These are phyloP conservation scores for Psilocybe mexicana DNA, from an alignment of 1,284 basidiomycete species.

Conservation along the genomic window DNA sequence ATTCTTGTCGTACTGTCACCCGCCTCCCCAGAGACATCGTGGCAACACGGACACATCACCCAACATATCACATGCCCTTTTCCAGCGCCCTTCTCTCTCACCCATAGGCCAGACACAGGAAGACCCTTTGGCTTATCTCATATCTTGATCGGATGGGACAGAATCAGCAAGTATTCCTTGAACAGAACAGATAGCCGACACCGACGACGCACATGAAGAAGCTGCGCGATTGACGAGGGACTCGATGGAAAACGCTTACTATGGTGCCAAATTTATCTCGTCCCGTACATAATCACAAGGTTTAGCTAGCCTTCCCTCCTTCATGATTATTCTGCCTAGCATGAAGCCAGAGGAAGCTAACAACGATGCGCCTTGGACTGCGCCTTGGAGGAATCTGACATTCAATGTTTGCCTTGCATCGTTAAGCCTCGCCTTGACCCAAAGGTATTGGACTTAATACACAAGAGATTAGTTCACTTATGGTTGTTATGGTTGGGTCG, in stretches of 20 bases:
- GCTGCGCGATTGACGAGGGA: neutral
- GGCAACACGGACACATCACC: slow-evolving; percentile 10
- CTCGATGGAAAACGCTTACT: neutral
- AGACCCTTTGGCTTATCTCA: neutral
- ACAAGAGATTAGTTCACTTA: too few species aligned
- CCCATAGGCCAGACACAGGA: neutral
- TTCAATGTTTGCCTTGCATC: too few species aligned
- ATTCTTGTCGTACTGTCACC: slow-evolving; percentile 11
- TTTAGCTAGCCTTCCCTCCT: too few species aligned
- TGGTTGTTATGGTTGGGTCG: too few species aligned
- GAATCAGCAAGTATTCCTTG: neutral
- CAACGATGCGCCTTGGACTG: too few species aligned
- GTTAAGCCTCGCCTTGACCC: too few species aligned
- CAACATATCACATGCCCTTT: slow-evolving; percentile 12
- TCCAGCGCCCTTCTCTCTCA: neutral
- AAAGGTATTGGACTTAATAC: too few species aligned
- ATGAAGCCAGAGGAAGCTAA: too few species aligned
- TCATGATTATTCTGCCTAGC: too few species aligned
- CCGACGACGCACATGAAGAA: neutral
- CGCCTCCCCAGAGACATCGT: slow-evolving; percentile 21
- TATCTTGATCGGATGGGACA: slow-evolving; percentile 9
- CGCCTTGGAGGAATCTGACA: too few species aligned
- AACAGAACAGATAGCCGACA: neutral
- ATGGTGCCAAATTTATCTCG: neutral
- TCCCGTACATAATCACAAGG: neutral